Evolutionary conservation across 441 rosid genomes (phyloP), one percentile per base, ranked within the genome.

Genomic region (Pelargonium myrrhifolium): DNA sequence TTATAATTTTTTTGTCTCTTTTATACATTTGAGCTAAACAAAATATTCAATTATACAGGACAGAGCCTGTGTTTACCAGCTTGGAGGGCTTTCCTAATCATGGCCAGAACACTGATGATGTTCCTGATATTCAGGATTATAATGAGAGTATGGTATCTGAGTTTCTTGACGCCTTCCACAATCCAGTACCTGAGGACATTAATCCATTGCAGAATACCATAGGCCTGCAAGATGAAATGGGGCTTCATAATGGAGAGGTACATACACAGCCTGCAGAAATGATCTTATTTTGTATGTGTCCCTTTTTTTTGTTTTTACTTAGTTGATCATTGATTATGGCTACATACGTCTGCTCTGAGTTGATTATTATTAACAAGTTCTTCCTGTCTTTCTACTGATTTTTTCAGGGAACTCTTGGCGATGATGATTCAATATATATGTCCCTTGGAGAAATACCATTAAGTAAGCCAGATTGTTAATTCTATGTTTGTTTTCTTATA

Each of bases 371-470:
- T 45, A 45, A 45, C 51, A 45, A 45, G 6, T 45, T 12, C 56
- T 71, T 21, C 24, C 49, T 37, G 65, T 43, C 21, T 49, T 63
- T 58, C 71, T 65, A 11, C 28, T 71, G 49, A 42, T 70, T 55
- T 35, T 83, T 77, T 75, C 89, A 94, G 97, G 99, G 86, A 73
- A 74, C 85, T 76, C 83, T 87, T 60, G 97, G 79, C 18, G 89
- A 84, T 78, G 99, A 93, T 68, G 99, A 93, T 75, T 80, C 96
- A 0, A 93, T 93, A 71, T 93, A 90, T 77, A 93, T 89, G 93
- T 93, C 99, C 69, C 85, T 93, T 11, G 99, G 90, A 45, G 99
- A 93, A 85, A 91, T 93, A 84, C 96, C 99, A 70, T 75, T 93
- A 81, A 89, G 97, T 90, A 89, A 76, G 95, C 68, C 63, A 59